These are phyloP conservation scores for Lignosus rhinocerotis DNA, from an alignment of 1,284 basidiomycete species.

Conservation along the genomic window DNA sequence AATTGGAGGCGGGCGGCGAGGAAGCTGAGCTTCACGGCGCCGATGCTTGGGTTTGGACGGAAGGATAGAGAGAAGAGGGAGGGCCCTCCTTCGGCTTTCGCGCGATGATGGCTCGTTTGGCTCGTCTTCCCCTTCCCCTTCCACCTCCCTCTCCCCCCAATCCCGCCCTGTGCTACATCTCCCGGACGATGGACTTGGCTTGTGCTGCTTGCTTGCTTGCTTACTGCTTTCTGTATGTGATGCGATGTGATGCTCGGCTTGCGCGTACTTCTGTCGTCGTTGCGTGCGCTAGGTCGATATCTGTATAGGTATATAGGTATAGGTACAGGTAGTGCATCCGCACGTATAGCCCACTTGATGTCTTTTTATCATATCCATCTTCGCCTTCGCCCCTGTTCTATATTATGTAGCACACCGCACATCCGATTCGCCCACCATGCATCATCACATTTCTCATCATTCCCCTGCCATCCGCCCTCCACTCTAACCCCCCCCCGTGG, in stretches of 20 bases:
- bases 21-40: slow-evolving; percentile 68
- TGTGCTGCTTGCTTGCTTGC: not conserved
- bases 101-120: not conserved
- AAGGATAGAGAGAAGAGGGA: slow-evolving; percentile 36
- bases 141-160: not conserved
- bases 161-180: not conserved
- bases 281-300: not conserved
- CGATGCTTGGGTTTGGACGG: slow-evolving; percentile 60
- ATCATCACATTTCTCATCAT: too few species aligned
- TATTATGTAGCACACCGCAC: not conserved
- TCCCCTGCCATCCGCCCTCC: too few species aligned
- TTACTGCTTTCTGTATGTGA: not conserved
- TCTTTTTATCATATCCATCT: slow-evolving; percentile 15
- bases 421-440: too few species aligned
- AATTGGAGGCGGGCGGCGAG: slow-evolving; percentile 49
- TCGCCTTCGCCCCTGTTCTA: not conserved
- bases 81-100: slow-evolving; percentile 14
- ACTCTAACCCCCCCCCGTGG: too few species aligned
- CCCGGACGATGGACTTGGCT: not conserved
- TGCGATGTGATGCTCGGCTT: not conserved
- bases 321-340: not conserved
- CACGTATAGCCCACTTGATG: slow-evolving; percentile 1
- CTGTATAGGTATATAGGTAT: not conserved
- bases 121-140: not conserved
- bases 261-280: too few species aligned